Conservation (phyloP, 2,329 filamentous ascomycete species). For the Penicillium fuscoglaucum region DNA sequence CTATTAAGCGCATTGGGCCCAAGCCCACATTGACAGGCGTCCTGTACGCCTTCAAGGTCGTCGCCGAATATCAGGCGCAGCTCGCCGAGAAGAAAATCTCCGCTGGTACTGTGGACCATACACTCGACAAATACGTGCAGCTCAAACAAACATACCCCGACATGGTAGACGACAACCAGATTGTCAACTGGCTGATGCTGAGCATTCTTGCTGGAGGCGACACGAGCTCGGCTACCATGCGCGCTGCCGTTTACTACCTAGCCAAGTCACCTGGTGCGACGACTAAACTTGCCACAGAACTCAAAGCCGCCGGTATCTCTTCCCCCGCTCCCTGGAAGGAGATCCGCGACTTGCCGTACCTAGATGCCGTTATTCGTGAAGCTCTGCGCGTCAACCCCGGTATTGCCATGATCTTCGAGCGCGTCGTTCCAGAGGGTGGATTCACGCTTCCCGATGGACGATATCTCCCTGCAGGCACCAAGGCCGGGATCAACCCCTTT, state of each 20-base stretch:
- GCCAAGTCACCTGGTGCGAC: slow-evolving; percentile 19
- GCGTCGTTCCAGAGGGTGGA: slow-evolving; percentile 47
- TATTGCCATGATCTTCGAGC: slow-evolving; percentile 52
- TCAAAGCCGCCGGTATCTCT: slow-evolving; percentile 11
- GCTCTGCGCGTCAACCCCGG: slow-evolving; percentile 52
- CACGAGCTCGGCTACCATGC: slow-evolving; percentile 40
- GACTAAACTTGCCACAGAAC: slow-evolving; percentile 12
- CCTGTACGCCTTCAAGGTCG: slow-evolving; percentile 24
- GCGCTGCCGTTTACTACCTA: slow-evolving; percentile 30
- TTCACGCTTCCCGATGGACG: slow-evolving; percentile 33
- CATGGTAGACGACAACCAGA: slow-evolving; percentile 16
- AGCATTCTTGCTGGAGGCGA: slow-evolving; percentile 43
- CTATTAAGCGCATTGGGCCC: slow-evolving; percentile 28
- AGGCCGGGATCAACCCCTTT: slow-evolving; percentile 39
- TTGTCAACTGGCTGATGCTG: slow-evolving; percentile 40
- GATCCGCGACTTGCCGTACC: slow-evolving; percentile 38
- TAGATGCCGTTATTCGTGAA: slow-evolving; percentile 56
- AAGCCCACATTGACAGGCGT: slow-evolving; percentile 23
- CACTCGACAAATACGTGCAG: slow-evolving; percentile 27
- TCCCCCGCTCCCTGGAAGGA: slow-evolving; percentile 21
- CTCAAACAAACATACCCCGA: no score
- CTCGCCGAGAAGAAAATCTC: slow-evolving; percentile 14
- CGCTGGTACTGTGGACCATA: slow-evolving; percentile 31
- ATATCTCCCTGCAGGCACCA: slow-evolving; percentile 38
- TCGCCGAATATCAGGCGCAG: slow-evolving; percentile 20